Evolutionary conservation across 78 protist genomes (phyloP).

Genomic region (Guillardia theta): DNA sequence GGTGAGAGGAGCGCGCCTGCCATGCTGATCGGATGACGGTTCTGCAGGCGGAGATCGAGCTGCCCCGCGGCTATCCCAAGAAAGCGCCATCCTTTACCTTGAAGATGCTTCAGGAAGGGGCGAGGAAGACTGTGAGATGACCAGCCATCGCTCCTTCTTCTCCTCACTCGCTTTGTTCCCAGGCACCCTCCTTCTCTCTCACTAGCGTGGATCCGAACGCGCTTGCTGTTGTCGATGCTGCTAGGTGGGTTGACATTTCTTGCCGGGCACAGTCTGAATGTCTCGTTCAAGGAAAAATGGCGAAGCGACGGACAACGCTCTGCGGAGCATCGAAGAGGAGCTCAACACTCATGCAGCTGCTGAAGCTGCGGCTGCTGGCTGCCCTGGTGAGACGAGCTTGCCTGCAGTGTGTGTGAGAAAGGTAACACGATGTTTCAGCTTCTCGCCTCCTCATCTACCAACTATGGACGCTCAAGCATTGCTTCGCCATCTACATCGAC

Average conservation of each 20-base stretch:
- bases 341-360: background rate
- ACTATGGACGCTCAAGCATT: background rate
- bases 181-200: background rate
- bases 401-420: too few species aligned
- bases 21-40: background rate
- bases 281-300: too few species aligned
- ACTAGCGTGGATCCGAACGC: background rate
- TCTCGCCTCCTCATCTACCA: background rate
- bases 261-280: too few species aligned
- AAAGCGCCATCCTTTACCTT: background rate
- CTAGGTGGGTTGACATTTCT: too few species aligned
- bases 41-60: background rate
- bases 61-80: background rate
- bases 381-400: background rate
- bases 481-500: background rate
- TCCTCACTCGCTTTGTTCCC: background rate
- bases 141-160: background rate
- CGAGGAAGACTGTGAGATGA: background rate
- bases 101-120: background rate
- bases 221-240: background rate
- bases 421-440: too few species aligned
- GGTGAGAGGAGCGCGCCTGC: background rate
- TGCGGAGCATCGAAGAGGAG: conserved; percentile 6
- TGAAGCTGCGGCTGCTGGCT: background rate
- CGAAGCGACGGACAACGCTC: background rate